A percentile compares a stretch with the other conserved stretches of the same genome.
Evolutionary conservation across 106 monocot genomes (phyloP).

Genomic region (Apostasia shenzhenica): DNA sequence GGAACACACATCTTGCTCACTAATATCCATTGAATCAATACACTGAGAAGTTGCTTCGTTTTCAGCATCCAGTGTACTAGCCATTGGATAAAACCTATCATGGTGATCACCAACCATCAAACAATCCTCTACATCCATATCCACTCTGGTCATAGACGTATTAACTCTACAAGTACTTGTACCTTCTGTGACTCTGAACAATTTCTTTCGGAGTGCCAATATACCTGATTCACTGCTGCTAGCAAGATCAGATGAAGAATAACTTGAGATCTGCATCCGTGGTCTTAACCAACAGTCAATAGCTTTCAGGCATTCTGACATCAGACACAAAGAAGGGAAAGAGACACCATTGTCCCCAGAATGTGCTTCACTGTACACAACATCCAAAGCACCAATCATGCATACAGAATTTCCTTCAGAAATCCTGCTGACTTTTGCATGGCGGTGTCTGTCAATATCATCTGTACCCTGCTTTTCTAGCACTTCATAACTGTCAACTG

Average conservation of each 20-base stretch:
- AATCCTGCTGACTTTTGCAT: conserved; percentile 52
- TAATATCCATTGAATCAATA: conserved; percentile 2
- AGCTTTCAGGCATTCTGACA: conserved; percentile 52
- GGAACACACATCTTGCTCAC: background rate
- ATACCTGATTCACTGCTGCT: conserved; percentile 12
- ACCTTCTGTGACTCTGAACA: conserved; percentile 20
- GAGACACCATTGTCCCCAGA: background rate
- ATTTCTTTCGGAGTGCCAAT: conserved; percentile 30
- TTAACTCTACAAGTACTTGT: conserved; percentile 5
- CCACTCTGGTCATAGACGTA: conserved; percentile 1
- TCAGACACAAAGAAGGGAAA: conserved; percentile 43
- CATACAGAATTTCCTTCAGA: conserved; percentile 28
- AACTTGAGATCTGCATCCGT: conserved; percentile 5
- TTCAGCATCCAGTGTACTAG: background rate
- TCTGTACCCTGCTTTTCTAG: conserved; percentile 14
- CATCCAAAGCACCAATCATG: conserved; percentile 10
- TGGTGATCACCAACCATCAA: background rate
- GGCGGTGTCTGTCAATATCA: conserved; percentile 22
- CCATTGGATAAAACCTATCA: conserved; percentile 1
- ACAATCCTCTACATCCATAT: conserved; percentile 4
- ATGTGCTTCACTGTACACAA: background rate
- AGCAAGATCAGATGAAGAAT: conserved; percentile 9
- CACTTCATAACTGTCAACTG: conserved; percentile 17
- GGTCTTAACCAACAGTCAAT: conserved; percentile 64
- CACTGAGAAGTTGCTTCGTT: background rate